Evolutionary conservation across 176 grass and related monocot genomes (phyloP).

Genomic region (Rhynchospora pubera): DNA sequence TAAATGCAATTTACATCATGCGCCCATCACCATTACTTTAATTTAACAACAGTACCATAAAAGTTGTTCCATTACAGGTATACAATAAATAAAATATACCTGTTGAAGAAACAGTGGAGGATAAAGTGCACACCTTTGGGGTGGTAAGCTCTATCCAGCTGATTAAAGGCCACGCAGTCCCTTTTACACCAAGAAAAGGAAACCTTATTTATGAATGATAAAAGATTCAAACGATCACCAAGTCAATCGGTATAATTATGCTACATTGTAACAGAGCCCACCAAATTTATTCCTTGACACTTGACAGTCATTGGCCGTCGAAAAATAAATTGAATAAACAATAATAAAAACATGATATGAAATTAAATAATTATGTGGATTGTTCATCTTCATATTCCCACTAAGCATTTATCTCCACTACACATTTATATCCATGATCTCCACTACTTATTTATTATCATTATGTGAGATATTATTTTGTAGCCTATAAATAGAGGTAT

Average conservation of each 20-base stretch:
- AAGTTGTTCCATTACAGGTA: slow-evolving; percentile 10
- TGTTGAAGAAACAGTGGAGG: background rate
- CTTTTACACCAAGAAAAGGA: background rate
- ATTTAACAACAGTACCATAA: slow-evolving; percentile 8
- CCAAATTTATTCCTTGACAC: background rate
- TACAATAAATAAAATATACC: slow-evolving; percentile 7
- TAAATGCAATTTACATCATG: slow-evolving; percentile 19
- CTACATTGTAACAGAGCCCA: background rate
- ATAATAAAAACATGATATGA: too few relatives aligned
- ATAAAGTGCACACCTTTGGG: slow-evolving; percentile 12
- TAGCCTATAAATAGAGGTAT: too few relatives aligned
- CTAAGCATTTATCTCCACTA: too few relatives aligned
- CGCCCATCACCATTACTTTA: slow-evolving; percentile 4
- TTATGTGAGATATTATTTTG: too few relatives aligned
- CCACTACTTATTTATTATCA: too few relatives aligned
- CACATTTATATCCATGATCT: too few relatives aligned
- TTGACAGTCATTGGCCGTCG: too few relatives aligned
- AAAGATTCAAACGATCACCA: background rate
- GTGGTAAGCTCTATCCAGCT: slow-evolving; percentile 4
- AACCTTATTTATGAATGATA: background rate
- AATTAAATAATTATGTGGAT: too few relatives aligned
- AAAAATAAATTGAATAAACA: background rate
- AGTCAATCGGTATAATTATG: background rate
- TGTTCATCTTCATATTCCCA: too few relatives aligned
- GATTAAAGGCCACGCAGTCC: background rate